Evolutionary conservation across 2,329 filamentous ascomycete genomes (phyloP), one percentile per base, ranked within the genome.

Genomic region (Neofusicoccum umdonicola): DNA sequence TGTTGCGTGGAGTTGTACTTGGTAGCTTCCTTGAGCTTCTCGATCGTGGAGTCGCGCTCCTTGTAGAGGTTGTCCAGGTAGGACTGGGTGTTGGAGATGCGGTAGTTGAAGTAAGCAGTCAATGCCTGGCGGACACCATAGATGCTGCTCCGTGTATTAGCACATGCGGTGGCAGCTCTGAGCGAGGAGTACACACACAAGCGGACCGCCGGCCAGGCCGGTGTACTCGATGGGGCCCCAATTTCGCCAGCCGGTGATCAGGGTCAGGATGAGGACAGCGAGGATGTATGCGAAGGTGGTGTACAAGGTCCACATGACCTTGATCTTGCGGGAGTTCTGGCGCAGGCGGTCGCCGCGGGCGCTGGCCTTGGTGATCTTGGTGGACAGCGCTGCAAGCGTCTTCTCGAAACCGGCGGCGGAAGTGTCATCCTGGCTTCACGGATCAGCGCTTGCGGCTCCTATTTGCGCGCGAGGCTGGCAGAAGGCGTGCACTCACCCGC

Each of bases 1-100:
- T 97, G 88, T 72, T 96, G 87, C 1, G 95, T 99, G 37, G 93
- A 95, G 78, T 98, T 92, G 80, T 97, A 99, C 77, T 91, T 97
- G 39, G 95, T 99, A 31, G 93, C 93, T 65, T 90, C 88, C 79
- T 99, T 99, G 68, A 99, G 87, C 78, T 93, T 93, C 75, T 96
- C 90, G 69, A 99, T 98, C 1, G 93, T 97, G 71, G 88, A 88
- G 66, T 91, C 87, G 62, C 94, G 88, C 77, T 97, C 91, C 62
- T 87, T 86, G 71, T 93, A 88, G 41, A 93, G 85, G 19, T 86
- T 86, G 70, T 94, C 90, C 35, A 98, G 83, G 45, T 89, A 85
- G 44, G 83, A 77, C 69, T 90, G 86, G 11, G 91, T 84, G 15
- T 83, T 87, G 22, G 89, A 85, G 71, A 95, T 89, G 67, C 92